Conservation (phyloP, 768 basidiomycete genomes). For the Calocera cornea region DNA sequence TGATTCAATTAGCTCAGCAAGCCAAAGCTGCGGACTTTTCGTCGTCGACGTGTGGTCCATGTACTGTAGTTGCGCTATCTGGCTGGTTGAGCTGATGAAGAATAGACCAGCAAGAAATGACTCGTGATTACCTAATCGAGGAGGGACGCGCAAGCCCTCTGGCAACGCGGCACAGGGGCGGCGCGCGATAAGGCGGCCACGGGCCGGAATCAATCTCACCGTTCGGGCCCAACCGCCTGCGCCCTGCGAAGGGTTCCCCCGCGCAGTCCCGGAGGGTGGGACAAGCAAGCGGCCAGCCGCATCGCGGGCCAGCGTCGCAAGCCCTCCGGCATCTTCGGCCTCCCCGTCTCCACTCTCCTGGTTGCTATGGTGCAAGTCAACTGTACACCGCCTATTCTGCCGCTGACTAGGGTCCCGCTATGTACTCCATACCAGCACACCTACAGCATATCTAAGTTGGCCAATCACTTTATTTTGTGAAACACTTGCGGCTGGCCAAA, state of each 20-base stretch:
- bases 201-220: background rate
- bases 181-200: background rate
- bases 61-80: too few species aligned
- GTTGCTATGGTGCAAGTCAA: background rate
- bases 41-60: too few species aligned
- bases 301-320: background rate
- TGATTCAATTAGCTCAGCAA: background rate
- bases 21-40: too few species aligned
- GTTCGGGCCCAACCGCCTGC: background rate
- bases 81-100: too few species aligned
- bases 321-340: background rate
- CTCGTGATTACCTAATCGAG: background rate
- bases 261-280: slow-evolving; percentile 4
- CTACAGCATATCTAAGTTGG: too few species aligned
- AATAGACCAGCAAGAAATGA: background rate
- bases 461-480: too few species aligned
- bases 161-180: slow-evolving; percentile 2
- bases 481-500: too few species aligned
- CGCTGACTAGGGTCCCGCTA: too few species aligned
- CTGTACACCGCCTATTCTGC: background rate
- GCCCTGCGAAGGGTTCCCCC: too few species aligned
- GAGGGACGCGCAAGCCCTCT: slow-evolving; percentile 5
- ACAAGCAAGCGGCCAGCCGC: background rate
- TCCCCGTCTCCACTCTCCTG: background rate
- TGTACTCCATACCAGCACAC: too few species aligned